Evolutionary conservation across 2,329 filamentous ascomycete genomes (phyloP).

Genomic region (Exophiala bonariae): DNA sequence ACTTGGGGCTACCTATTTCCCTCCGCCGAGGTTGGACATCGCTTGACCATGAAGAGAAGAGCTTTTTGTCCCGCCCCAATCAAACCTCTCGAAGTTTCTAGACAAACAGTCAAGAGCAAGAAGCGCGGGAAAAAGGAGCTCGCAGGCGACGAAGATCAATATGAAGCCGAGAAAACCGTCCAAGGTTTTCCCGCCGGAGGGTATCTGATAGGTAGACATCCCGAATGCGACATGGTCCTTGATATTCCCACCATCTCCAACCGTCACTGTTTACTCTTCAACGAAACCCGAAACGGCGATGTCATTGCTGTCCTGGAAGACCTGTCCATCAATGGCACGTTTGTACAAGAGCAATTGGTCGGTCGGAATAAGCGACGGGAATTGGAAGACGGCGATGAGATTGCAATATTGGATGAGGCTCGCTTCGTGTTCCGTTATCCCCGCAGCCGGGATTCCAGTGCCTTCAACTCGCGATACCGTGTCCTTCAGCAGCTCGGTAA

Average conservation of each 20-base stretch:
- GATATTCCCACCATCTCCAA: conserved; percentile 83
- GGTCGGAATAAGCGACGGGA: conserved; percentile 90
- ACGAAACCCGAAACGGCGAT: conserved; percentile 59
- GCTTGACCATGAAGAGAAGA: conserved; percentile 74
- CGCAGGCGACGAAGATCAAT: conserved; percentile 57
- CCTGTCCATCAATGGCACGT: conserved; percentile 93
- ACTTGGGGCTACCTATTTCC: conserved; percentile 96
- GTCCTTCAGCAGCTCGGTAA: conserved; percentile 85
- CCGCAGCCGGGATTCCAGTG: conserved; percentile 67
- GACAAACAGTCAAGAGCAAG: conserved; percentile 39
- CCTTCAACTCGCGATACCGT: conserved; percentile 83
- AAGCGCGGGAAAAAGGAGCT: conserved; percentile 49
- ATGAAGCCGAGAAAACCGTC: conserved; percentile 62
- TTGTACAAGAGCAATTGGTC: conserved; percentile 86
- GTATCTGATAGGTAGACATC: conserved; percentile 88
- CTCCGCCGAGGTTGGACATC: conserved; percentile 68
- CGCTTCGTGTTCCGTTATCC: conserved; percentile 93
- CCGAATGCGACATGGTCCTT: conserved; percentile 82
- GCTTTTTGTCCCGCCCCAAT: conserved; percentile 64
- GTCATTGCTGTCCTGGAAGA: conserved; percentile 79
- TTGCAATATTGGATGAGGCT: conserved; percentile 80
- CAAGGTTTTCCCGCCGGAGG: conserved; percentile 68
- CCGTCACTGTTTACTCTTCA: conserved; percentile 58
- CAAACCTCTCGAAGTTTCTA: conserved; percentile 41
- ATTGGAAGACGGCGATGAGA: conserved; percentile 85